Base-by-base conservation (phyloP, 768 basidiomycete species). In the Holtermannia corniformis region DNA sequence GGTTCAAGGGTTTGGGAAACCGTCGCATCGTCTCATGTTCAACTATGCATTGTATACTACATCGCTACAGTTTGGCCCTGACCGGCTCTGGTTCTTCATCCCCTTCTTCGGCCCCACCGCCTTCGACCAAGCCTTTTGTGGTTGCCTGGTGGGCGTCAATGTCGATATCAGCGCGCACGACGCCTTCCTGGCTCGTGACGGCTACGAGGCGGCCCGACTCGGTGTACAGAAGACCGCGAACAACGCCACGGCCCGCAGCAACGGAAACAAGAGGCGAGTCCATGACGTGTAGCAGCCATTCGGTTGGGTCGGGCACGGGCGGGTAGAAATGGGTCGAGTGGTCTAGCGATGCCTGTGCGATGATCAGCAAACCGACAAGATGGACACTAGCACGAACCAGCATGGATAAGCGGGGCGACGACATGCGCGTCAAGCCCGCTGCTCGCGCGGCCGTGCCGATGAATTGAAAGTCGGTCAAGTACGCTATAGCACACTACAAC, bases 51-150 rank as follows among this genome's bases (percentile, higher is more conserved):
- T 37, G 32, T 44, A 44, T 41, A 37, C 16, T 7, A 16, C 32
- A 37, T 37, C 32, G 32, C 32, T 51, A 61, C 46, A 61, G 41
- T 48, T 58, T 61, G 27, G 59, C 56, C 44, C 49, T 50, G 5
- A 19, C 44, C 7, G 7, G 23, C 42, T 12, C 23, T 21, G 16
- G 22, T 23, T 23, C 51, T 23, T 47, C 44, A n/a, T 50, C 49
- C 7, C 40, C 37, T 19, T 62, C 2, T 77, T 86, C 62, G 80
- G 84, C 52, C 72, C 81, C 27, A 57, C 76, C 32, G 71, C 73
- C 40, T 73, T 90, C 32, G 84, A 92, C 64, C 78, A 79, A 41
- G 73, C 75, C 50, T 82, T 87, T 53, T n/a, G n/a, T n/a, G n/a
- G n/a, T n/a, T n/a, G n/a, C n/a, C n/a, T n/a, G n/a, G n/a, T n/a